Evolutionary conservation across 495 filamentous ascomycete species (phyloP), one percentile per base, ranked within the genome.

Genomic region (Daldinia bambusicola): DNA sequence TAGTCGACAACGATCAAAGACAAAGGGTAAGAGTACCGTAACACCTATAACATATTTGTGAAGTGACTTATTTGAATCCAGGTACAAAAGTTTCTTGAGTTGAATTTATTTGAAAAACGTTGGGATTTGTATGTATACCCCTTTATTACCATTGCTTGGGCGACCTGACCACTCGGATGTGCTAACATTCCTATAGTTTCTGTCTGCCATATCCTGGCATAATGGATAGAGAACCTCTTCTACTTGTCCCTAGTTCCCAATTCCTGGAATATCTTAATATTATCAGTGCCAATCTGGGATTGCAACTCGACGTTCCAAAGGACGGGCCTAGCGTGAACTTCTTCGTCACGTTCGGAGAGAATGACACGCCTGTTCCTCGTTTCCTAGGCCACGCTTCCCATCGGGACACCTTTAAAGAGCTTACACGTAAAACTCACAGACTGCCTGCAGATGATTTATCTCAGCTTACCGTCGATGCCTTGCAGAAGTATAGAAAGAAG

Each of bases 51-150:
- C 41, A 12, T 36, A 36, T 10, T 6, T 12, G 43, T 36, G 12
- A 52, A 32, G 18, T 56, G 50, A 13, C 34, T 65, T n/a, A 69
- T 51, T 58, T 48, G 56, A 67, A 41, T 89, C 62, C 81, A 89
- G 62, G 78, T 80, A 20, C 69, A 56, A 2, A 89, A 87, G 69
- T 89, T 90, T 67, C 89, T 90, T 48, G 77, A 70, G 0, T 79
- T 82, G 9, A 86, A 88, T 32, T 84, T 91, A 67, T 88, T 89
- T 69, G 70, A 84, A 2, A 51, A 70, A 0, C 82, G 87, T 2
- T 97, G 92, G 93, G 89, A 93, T 64, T 68, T 95, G 92, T 96
- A 81, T 86, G 90, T 87, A 16, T 8, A 36, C 31, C 36, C 36
- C 22, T 34, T 2, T 40, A 18, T 51, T 18, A 36, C 32, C 32